phyloP scores from a whole-genome alignment of 225 moss, liverwort and hornwort species.

The Pseudoscleropodium purum region DNA sequence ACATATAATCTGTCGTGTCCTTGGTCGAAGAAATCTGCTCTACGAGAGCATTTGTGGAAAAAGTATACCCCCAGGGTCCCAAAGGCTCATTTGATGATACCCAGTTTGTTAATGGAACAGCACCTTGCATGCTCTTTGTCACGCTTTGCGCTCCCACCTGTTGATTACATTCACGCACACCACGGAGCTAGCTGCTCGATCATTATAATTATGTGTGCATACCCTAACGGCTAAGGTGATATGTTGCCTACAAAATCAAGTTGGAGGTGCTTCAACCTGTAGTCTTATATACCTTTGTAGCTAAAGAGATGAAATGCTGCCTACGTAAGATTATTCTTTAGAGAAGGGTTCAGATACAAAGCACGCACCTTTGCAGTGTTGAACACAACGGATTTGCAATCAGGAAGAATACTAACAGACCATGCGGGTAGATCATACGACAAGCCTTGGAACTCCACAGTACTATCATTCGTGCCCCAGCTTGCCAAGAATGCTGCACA shows the following conservation, averaged over 20 bases:
- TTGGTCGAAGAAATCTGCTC: conserved; percentile 70
- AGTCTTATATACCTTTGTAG: background rate
- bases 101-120: conserved; percentile 34
- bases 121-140: conserved; percentile 40
- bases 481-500: conserved; percentile 76
- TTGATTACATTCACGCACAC: background rate
- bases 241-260: background rate
- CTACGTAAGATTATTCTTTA: background rate
- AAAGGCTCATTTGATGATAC: conserved; percentile 46
- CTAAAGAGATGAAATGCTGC: background rate
- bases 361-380: conserved; percentile 72
- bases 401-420: conserved; percentile 86
- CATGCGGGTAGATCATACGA: conserved; percentile 65
- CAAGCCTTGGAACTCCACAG: conserved; percentile 49
- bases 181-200: background rate
- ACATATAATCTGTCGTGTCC: conserved; percentile 70
- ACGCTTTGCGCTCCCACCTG: conserved; percentile 65
- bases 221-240: background rate
- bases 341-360: background rate
- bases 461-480: conserved; percentile 9
- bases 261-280: background rate
- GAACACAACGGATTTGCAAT: conserved; percentile 62
- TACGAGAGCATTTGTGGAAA: conserved; percentile 33
- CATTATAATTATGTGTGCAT: background rate
- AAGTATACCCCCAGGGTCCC: conserved; percentile 43